Evolutionary conservation across 2,329 filamentous ascomycete genomes (phyloP).

Genomic region (Trichophyton simii): DNA sequence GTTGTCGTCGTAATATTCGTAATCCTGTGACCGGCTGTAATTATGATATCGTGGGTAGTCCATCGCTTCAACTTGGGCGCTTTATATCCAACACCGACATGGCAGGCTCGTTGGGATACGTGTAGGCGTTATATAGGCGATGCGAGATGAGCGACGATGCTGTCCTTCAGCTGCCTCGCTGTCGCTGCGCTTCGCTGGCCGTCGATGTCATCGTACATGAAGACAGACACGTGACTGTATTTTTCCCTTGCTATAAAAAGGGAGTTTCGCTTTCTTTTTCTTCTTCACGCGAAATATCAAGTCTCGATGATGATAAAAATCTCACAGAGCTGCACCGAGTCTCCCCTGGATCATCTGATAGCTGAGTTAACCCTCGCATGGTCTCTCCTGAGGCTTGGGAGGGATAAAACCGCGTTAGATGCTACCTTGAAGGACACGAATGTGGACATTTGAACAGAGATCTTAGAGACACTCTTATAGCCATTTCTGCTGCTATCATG

Average conservation of each 20-base stretch:
- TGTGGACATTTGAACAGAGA: constrained; percentile 37
- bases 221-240: neutral
- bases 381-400: constrained; percentile 14
- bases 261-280: no score
- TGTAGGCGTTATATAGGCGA: neutral
- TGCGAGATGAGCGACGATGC: neutral
- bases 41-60: neutral
- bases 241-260: neutral
- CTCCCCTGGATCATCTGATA: constrained; percentile 23
- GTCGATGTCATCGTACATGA: constrained; percentile 4
- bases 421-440: constrained; percentile 15
- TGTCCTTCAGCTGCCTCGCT: neutral
- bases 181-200: neutral
- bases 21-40: constrained; percentile 1
- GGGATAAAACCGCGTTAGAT: constrained; percentile 27
- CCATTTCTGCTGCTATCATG: neutral
- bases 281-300: neutral
- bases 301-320: constrained; percentile 31
- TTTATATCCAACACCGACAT: neutral
- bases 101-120: neutral
- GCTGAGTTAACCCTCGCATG: constrained; percentile 25
- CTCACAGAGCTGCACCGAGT: constrained; percentile 21
- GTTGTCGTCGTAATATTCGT: constrained; percentile 4
- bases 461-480: constrained; percentile 27
- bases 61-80: neutral